A percentile compares a stretch with the other conserved stretches of the same genome.
These are phyloP conservation scores for Globisporangium alternatum DNA, from an alignment of 352 stramenopile genomes.

Conservation along the genomic window DNA sequence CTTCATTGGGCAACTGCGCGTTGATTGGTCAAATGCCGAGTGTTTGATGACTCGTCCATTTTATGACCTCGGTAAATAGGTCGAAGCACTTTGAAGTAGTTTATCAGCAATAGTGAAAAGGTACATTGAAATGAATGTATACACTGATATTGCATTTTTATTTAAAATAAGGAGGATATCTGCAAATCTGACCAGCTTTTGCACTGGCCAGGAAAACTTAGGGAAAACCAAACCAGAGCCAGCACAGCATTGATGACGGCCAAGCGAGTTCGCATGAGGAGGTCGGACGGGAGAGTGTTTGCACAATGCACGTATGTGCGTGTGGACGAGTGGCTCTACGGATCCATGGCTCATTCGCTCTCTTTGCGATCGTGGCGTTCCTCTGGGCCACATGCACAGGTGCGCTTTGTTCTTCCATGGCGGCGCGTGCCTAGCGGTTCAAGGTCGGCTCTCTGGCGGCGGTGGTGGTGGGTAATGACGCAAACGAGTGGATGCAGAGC, in stretches of 20 bases:
- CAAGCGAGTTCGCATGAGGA: neutral
- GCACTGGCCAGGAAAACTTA: neutral
- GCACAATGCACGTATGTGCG: neutral
- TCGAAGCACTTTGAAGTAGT: neutral
- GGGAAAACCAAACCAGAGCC: neutral
- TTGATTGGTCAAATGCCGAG: conserved; percentile 2
- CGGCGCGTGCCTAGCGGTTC: neutral
- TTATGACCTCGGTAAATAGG: neutral
- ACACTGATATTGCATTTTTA: neutral
- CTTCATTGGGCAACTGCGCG: neutral
- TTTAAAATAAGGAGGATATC: neutral
- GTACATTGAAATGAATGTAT: neutral
- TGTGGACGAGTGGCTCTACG: neutral
- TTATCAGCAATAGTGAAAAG: neutral
- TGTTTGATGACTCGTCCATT: neutral
- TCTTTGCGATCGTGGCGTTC: no score
- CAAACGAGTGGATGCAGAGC: conserved; percentile 17
- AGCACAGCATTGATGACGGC: neutral
- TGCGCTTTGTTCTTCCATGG: neutral
- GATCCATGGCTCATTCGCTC: neutral
- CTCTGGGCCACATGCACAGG: neutral
- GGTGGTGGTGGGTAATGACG: conserved; percentile 1
- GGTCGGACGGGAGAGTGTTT: neutral
- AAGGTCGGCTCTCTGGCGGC: neutral
- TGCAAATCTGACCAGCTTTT: neutral